Evolutionary conservation across 2,329 filamentous ascomycete genomes (phyloP).

Genomic region (Monosporascus sp.): DNA sequence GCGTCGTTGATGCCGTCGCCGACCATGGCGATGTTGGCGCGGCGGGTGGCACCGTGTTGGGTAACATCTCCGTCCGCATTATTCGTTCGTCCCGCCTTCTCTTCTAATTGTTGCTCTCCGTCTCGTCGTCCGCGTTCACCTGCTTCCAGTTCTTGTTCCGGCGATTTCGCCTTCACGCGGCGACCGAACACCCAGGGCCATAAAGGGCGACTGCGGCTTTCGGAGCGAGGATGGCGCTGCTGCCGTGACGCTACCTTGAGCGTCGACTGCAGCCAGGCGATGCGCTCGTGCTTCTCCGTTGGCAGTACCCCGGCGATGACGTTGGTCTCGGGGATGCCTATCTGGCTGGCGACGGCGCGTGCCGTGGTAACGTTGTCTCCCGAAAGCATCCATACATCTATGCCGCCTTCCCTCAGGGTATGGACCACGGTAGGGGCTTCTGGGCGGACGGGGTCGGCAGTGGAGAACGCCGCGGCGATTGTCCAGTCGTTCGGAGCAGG

Average conservation of each 20-base stretch:
- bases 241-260: constrained; percentile 30
- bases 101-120: background rate
- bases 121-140: constrained; percentile 5
- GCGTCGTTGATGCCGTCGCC: constrained; percentile 89
- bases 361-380: constrained; percentile 88
- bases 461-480: constrained; percentile 64
- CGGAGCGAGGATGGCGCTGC: background rate
- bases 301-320: constrained; percentile 86
- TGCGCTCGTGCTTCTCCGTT: constrained; percentile 71
- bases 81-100: background rate
- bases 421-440: constrained; percentile 63
- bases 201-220: constrained; percentile 11
- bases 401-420: constrained; percentile 58
- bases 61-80: background rate
- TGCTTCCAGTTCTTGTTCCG: background rate
- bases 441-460: constrained; percentile 74
- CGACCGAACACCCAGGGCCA: background rate
- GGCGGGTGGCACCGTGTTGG: constrained; percentile 16
- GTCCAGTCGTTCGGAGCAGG: constrained; percentile 31
- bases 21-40: constrained; percentile 69
- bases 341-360: constrained; percentile 65
- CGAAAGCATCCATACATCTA: constrained; percentile 85
- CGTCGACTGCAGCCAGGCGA: constrained; percentile 56
- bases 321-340: constrained; percentile 69
- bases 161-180: background rate